phyloP scores from a whole-genome alignment of 352 stramenopile species.

The Lagenidium giganteum region DNA sequence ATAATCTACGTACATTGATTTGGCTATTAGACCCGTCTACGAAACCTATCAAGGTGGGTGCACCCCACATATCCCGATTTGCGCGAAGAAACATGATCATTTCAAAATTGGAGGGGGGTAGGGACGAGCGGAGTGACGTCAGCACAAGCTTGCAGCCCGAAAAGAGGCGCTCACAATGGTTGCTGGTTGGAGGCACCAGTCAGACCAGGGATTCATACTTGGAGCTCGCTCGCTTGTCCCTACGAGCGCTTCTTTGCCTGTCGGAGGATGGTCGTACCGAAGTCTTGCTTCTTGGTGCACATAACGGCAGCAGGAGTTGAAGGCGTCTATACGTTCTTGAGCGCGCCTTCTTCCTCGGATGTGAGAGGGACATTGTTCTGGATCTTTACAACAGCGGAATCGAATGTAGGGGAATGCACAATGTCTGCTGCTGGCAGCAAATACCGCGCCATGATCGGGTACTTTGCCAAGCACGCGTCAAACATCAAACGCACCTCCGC shows the following conservation, averaged over 20 bases:
- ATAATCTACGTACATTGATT: too few relatives aligned
- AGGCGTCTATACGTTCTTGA: too few relatives aligned
- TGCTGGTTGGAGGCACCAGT: too few relatives aligned
- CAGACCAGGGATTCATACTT: too few relatives aligned
- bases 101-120: not conserved
- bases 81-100: not conserved
- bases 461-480: slow-evolving; percentile 7
- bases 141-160: not conserved
- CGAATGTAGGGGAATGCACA: slow-evolving; percentile 9
- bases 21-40: too few relatives aligned
- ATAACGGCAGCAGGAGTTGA: too few relatives aligned
- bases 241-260: too few relatives aligned
- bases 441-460: slow-evolving; percentile 16
- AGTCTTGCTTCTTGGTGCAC: not conserved
- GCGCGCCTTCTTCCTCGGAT: not conserved
- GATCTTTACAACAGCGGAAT: slow-evolving; percentile 9
- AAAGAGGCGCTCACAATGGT: too few relatives aligned
- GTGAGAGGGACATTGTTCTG: slow-evolving; percentile 3
- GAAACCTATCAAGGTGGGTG: too few relatives aligned
- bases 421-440: slow-evolving; percentile 2
- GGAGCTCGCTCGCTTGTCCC: too few relatives aligned
- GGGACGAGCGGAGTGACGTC: not conserved
- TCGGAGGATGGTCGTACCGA: slow-evolving; percentile 2
- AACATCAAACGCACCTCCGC: slow-evolving; percentile 7
- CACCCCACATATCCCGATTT: slow-evolving; percentile 1